Conservation (phyloP, 2,329 filamentous ascomycete species). For the Aspergillus sp. region DNA sequence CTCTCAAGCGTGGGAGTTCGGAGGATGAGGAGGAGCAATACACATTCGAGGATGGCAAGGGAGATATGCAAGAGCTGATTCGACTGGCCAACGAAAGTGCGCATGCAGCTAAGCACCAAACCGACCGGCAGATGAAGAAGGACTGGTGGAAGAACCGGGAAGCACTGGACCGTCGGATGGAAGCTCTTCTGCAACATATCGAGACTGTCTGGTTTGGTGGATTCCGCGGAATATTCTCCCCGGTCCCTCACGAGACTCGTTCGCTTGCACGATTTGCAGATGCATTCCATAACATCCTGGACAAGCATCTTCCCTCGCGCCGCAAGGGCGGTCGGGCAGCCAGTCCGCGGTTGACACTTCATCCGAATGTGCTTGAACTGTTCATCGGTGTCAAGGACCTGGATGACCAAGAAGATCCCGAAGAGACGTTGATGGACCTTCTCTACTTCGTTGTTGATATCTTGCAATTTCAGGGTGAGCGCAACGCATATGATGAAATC, state of each 20-base stretch:
- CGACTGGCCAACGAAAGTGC: conserved; percentile 78
- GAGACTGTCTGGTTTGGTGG: conserved; percentile 94
- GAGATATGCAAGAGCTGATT: conserved; percentile 82
- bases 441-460: conserved; percentile 97
- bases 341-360: conserved; percentile 55
- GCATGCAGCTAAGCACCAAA: conserved; percentile 71
- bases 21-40: conserved; percentile 78
- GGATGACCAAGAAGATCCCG: conserved; percentile 70
- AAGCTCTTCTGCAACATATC: conserved; percentile 77
- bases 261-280: conserved; percentile 74
- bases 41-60: conserved; percentile 75
- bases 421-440: conserved; percentile 87
- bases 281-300: conserved; percentile 75
- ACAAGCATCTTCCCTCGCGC: conserved; percentile 83
- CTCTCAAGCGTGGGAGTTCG: conserved; percentile 77
- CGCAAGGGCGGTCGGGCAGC: conserved; percentile 59
- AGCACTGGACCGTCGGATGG: conserved; percentile 73
- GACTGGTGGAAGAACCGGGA: conserved; percentile 91
- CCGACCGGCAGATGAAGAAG: conserved; percentile 70
- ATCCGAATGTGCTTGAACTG: conserved; percentile 74
- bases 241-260: conserved; percentile 62
- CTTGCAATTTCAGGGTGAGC: conserved; percentile 92
- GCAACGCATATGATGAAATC: conserved; percentile 95
- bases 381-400: conserved; percentile 84
- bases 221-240: conserved; percentile 91